Evolutionary conservation across 202 grass and related monocot species (phyloP), one percentile per base, ranked within the genome.

Genomic region (Elaeis oleifera): DNA sequence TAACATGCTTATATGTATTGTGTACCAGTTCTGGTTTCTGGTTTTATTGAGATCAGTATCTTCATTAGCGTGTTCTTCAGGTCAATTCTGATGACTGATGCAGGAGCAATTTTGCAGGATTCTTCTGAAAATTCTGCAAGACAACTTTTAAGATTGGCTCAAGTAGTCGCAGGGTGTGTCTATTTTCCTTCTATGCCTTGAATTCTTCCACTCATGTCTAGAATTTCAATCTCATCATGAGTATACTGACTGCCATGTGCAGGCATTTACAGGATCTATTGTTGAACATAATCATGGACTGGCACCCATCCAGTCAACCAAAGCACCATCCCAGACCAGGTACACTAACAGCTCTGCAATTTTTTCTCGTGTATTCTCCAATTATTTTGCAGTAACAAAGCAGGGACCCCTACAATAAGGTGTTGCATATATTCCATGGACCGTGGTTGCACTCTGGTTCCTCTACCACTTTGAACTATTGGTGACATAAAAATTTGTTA

Each of bases 181-280:
- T 31, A 28, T 29, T 71, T 57, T 58, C 59, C 56, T 25, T 63
- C 32, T 36, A 9, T 1, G 32, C 8, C 28, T 22, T 49, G 1
- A 49, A 74, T 77, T 48, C 76, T 23, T 16, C 64, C 9, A 29
- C 18, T 53, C 5, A 54, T 36, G 4, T 18, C 44, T 74, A 58
- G 51, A 77, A 72, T 51, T 39, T 32, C 26, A 48, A 62, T 59
- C 17, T 72, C 39, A 69, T 16, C 55, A 20, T 67, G 48, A 18
- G 60, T 53, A 71, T 32, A 32, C 65, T 26, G 54, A 57, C 75
- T 62, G 18, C 55, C 39, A 18, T 52, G 19, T 28, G 25, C 71
- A 90, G 83, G 83, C 83, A 50, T 96, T 96, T 62, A 84, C 77
- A 2, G 88, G 94, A 55, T 86, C 85, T 48, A 92, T 97, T 59